Conservation (phyloP, 192 early-diverging fungal genomes). For the Borealophlyctis nickersoniae region DNA sequence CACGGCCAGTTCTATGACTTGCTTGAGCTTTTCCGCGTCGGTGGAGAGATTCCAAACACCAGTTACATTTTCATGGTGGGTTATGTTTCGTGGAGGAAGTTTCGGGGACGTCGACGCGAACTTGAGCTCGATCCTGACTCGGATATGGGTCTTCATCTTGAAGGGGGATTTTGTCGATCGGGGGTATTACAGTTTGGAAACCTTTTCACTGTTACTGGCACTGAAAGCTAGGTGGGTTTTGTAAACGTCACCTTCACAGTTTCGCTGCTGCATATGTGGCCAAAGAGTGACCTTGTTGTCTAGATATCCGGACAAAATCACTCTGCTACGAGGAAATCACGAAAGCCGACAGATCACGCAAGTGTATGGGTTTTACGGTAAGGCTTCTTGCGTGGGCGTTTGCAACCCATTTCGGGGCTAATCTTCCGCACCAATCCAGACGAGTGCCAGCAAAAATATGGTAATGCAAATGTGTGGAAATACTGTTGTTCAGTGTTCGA, state of each 20-base stretch:
- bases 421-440: constrained; percentile 46
- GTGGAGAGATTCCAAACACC: constrained; percentile 89
- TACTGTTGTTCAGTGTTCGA: constrained; percentile 94
- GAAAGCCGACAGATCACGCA: constrained; percentile 97
- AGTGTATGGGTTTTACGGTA: constrained; percentile 94
- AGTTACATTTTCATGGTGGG: constrained; percentile 97
- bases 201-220: constrained; percentile 88
- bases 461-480: constrained; percentile 94
- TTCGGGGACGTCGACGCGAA: too few relatives aligned
- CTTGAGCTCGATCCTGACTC: too few relatives aligned
- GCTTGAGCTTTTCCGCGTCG: constrained; percentile 91
- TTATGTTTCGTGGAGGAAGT: background rate
- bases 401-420: background rate
- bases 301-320: constrained; percentile 95
- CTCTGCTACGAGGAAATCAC: constrained; percentile 92
- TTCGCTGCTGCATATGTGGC: constrained; percentile 17
- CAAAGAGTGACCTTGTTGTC: constrained; percentile 10
- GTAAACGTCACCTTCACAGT: background rate
- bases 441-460: constrained; percentile 92
- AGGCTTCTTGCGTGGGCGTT: too few relatives aligned
- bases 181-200: constrained; percentile 95
- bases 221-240: constrained; percentile 81
- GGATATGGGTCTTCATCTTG: too few relatives aligned
- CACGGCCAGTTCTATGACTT: constrained; percentile 98
- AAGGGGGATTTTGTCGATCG: constrained; percentile 99